phyloP scores from a whole-genome alignment of 306 rosid genomes.

The Arachis stenosperma region DNA sequence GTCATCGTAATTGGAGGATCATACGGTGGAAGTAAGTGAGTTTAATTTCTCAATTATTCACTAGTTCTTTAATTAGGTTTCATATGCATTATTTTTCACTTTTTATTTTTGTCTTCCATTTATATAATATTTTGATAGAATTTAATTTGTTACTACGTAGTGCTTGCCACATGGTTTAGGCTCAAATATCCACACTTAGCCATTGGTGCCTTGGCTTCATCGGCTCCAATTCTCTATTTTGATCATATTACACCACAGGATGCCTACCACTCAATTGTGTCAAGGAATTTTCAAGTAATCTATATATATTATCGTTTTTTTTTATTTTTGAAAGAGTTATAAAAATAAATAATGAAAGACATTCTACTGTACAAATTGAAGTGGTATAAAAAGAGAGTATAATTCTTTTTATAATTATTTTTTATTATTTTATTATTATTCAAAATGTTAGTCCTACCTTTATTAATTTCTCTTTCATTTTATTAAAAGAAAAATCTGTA shows the following conservation, averaged over 20 bases:
- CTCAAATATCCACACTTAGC: conserved; percentile 82
- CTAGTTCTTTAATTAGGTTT: background rate
- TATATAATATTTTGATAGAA: too few species aligned
- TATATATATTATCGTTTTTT: background rate
- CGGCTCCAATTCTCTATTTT: conserved; percentile 80
- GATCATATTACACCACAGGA: conserved; percentile 54
- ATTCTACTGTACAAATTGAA: too few species aligned
- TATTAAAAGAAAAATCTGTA: too few species aligned
- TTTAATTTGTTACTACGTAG: conserved; percentile 40
- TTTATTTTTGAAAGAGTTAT: background rate
- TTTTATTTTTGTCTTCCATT: background rate
- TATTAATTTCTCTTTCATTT: too few species aligned
- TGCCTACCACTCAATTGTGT: conserved; percentile 59
- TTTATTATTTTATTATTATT: too few species aligned
- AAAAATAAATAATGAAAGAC: too few species aligned
- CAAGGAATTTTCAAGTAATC: conserved; percentile 67
- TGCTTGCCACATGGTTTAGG: conserved; percentile 91
- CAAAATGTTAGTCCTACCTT: too few species aligned
- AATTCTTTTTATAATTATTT: too few species aligned
- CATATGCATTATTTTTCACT: background rate
- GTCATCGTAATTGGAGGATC: conserved; percentile 83
- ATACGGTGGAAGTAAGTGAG: conserved; percentile 95
- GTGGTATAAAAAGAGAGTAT: too few species aligned
- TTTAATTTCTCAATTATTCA: conserved; percentile 39
- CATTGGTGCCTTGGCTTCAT: conserved; percentile 81